Percentiles rank a stretch among this genome's conserved stretches.
phyloP scores from a whole-genome alignment of 1,284 basidiomycete species.

The Ganoderma sinense region DNA sequence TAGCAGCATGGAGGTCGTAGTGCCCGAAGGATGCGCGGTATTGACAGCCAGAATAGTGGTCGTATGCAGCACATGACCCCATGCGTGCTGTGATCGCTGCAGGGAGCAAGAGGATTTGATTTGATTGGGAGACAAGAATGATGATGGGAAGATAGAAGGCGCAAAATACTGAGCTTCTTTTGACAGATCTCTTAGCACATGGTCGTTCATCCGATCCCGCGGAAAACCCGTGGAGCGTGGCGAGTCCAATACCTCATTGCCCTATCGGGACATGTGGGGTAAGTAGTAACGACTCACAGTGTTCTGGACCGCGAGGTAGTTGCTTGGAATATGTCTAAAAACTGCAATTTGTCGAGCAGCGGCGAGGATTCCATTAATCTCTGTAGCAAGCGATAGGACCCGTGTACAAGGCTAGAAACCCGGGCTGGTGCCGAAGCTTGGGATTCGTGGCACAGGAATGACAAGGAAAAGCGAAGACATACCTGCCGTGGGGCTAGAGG shows the following conservation, averaged over 20 bases:
- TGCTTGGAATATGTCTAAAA: background rate
- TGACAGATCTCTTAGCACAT: background rate
- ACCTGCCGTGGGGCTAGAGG: background rate
- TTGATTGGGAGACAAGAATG: background rate
- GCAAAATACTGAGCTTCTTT: background rate
- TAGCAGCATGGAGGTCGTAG: background rate
- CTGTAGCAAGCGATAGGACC: background rate
- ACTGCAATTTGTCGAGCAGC: background rate
- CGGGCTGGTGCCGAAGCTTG: background rate
- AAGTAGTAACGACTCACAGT: too few relatives aligned
- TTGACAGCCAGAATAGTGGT: too few relatives aligned
- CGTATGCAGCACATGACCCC: background rate
- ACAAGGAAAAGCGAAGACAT: background rate
- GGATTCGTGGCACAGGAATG: background rate
- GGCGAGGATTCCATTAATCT: background rate
- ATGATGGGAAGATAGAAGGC: background rate
- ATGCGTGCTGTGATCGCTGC: background rate
- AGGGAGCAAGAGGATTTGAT: background rate
- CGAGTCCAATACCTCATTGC: too few relatives aligned
- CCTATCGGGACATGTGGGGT: too few relatives aligned
- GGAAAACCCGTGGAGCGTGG: too few relatives aligned
- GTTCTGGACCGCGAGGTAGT: background rate
- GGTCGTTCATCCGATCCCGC: background rate
- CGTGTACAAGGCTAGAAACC: background rate
- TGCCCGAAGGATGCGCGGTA: background rate